Evolutionary conservation across 345 rosid genomes (phyloP), one percentile per base, ranked within the genome.

Genomic region (Salix dunnii): DNA sequence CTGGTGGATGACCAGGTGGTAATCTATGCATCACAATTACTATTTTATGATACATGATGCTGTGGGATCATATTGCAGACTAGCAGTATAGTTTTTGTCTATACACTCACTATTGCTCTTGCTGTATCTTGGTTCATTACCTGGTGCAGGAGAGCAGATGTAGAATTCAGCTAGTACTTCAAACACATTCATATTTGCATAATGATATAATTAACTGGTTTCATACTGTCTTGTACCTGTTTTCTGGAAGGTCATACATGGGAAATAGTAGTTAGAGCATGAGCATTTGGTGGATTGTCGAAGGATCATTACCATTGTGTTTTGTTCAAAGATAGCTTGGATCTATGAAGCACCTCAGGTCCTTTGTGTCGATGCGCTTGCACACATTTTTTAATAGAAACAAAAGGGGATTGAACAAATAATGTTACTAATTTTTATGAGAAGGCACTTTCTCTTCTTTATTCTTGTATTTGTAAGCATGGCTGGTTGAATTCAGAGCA

Each of bases 401-500:
- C 13, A 23, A 23, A 55, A 58, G 63, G 16, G 23, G 63, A 58
- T 23, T n/a, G 63, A 58, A n/a, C 63, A n/a, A 25, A 23, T 23
- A n/a, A 23, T 58, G 63, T 23, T 10, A 58, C 28, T 58, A n/a
- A 23, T 23, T 58, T 58, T n/a, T 58, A 58, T 58, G 23, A 58
- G 6, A 58, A 58, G 28, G 28, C 28, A 58, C 12, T n/a, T 25
- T 58, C 63, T n/a, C 6, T 25, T 23, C 63, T 58, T 58, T 58
- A 20, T 33, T 60, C 51, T 40, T 66, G 13, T 3, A 30, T 63
- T 8, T 21, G 40, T 20, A 40, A 38, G 31, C 60, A 46, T 73
- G 65, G 14, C 51, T 58, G 36, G 31, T 38, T 61, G 68, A 63
- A 17, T 75, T 66, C 66, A 75, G 35, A 75, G 27, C 25, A 49